Base-by-base conservation (phyloP, 768 basidiomycete species). In the Kwoniella sp. region DNA sequence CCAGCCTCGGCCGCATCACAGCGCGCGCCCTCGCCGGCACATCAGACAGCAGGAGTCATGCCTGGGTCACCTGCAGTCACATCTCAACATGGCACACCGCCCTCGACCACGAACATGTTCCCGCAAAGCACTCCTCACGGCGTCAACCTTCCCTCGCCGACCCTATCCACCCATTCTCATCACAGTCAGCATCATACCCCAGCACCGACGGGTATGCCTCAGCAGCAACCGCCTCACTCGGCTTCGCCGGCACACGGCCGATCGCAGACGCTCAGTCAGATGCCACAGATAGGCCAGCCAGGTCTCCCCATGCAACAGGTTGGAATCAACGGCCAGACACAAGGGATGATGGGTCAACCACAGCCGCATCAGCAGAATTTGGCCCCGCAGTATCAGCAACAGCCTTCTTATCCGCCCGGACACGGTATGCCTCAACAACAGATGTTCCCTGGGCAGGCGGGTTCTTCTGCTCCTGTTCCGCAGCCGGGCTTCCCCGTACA, bases 1-100 rank as follows among this genome's bases (percentile, higher is more conserved):
- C 68, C 70, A 1, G 46, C 56, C 1, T 72, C 70, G 4, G 57
- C 65, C 10, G 60, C 67, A 9, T 67, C 67, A 6, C 70, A 71
- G 36, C 48, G 65, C 12, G 60, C 53, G 8, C 50, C 50, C 14
- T 64, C 62, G 7, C 65, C 65, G n/a, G n/a, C n/a, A 22, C 62
- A 61, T 52, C 67, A 64, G 31, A 43, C 32, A 34, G 48, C 26
- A 17, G 29, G 19, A 40, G 41, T 39, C 19, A 17, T 45, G 19
- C 33, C 57, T n/a, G 27, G 34, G 15, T 57, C 57, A n/a, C 55
- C 59, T 8, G 46, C 55, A 25, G 31, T 41, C 31, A 40, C 42
- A 23, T 19, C 43, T 17, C 27, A 33, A 3, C n/a, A n/a, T n/a
- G 46, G 27, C 19, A 54, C 57, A 11, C 54, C 62, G 32, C 60